Evolutionary conservation across 1,139 yeast genomes (phyloP).

Genomic region (Yamadazyma siamensis): DNA sequence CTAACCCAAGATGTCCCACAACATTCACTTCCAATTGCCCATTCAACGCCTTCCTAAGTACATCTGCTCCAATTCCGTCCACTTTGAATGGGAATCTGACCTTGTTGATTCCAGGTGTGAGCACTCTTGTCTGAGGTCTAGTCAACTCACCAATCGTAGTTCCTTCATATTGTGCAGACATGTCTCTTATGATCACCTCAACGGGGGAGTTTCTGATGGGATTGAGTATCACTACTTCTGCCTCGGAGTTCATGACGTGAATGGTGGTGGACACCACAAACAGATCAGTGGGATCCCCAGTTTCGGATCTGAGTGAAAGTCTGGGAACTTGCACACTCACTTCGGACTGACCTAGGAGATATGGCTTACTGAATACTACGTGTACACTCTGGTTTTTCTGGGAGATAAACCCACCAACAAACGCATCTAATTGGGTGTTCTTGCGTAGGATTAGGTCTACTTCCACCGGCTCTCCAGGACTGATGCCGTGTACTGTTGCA

Average conservation of each 20-base stretch:
- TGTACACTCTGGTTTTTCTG: neutral
- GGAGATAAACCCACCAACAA: conserved; percentile 7
- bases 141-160: conserved; percentile 43
- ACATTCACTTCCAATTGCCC: conserved; percentile 49
- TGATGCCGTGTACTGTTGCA: no score
- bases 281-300: neutral
- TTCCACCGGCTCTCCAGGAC: neutral
- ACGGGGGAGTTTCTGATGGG: conserved; percentile 47
- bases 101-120: conserved; percentile 49
- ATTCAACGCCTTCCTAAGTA: conserved; percentile 46
- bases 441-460: conserved; percentile 1
- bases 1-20: conserved; percentile 36
- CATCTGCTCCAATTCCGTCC: conserved; percentile 46
- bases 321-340: neutral
- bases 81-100: conserved; percentile 48
- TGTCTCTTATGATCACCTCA: conserved; percentile 36
- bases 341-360: neutral
- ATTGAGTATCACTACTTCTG: conserved; percentile 49
- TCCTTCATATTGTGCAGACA: conserved; percentile 46
- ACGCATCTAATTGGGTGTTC: conserved; percentile 1
- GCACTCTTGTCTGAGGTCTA: conserved; percentile 28
- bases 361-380: conserved; percentile 1
- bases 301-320: neutral
- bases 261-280: conserved; percentile 29
- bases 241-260: conserved; percentile 50